Evolutionary conservation across 768 basidiomycete genomes (phyloP).

Genomic region (Phanerochaete sordida): DNA sequence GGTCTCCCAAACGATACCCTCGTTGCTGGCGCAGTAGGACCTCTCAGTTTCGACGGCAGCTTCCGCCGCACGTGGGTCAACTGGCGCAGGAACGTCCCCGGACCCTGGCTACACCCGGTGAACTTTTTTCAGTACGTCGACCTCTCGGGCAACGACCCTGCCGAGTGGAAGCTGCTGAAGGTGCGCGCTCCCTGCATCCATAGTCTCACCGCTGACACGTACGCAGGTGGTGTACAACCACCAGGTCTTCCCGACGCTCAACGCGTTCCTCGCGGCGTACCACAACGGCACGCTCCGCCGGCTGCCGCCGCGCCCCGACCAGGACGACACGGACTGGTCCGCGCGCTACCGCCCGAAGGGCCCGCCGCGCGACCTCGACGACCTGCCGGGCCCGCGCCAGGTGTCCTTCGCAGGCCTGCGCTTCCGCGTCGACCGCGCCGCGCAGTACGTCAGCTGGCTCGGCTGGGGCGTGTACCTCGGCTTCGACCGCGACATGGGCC

Average conservation of each 20-base stretch:
- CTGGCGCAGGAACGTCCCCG: constrained; percentile 47
- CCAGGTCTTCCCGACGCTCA: constrained; percentile 46
- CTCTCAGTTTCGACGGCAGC: constrained; percentile 57
- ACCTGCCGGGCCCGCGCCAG: constrained; percentile 60
- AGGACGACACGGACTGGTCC: constrained; percentile 42
- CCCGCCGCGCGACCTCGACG: constrained; percentile 50
- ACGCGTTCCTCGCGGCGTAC: constrained; percentile 52
- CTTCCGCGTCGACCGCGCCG: constrained; percentile 49
- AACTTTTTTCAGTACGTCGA: constrained; percentile 59
- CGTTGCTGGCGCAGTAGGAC: constrained; percentile 40
- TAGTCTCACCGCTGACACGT: background rate
- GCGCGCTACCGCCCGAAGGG: constrained; percentile 37
- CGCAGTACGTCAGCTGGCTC: constrained; percentile 65
- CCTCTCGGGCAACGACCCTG: constrained; percentile 47
- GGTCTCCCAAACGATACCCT: constrained; percentile 50
- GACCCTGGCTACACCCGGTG: constrained; percentile 50
- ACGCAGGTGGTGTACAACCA: constrained; percentile 54
- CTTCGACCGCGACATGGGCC: constrained; percentile 66
- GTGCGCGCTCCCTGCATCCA: constrained; percentile 20
- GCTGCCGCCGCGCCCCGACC: constrained; percentile 28
- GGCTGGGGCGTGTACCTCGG: constrained; percentile 59
- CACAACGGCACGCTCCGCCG: constrained; percentile 49
- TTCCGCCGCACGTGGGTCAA: constrained; percentile 55
- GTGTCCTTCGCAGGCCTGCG: constrained; percentile 59
- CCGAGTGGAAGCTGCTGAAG: constrained; percentile 50